phyloP scores from a whole-genome alignment of 2,329 filamentous ascomycete species.

The Gnomoniopsis sp. region DNA sequence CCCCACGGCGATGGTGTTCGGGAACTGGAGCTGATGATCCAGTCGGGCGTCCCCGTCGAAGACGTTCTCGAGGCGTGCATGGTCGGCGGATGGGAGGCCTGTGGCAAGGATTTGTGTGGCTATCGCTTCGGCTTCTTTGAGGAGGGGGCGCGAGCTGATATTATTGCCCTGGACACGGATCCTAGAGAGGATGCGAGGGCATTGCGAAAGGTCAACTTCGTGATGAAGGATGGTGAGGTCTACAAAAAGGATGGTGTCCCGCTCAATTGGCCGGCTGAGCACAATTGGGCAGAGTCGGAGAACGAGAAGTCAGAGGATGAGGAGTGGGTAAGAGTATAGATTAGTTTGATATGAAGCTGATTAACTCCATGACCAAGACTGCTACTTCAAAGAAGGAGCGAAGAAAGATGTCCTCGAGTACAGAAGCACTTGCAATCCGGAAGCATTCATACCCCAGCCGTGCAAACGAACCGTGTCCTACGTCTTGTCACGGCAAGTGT shows the following conservation, averaged over 20 bases:
- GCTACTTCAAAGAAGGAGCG: too few relatives aligned
- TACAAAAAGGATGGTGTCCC: conserved; percentile 39
- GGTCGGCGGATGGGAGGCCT: conserved; percentile 52
- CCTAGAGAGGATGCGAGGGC: conserved; percentile 36
- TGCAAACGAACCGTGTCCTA: too few relatives aligned
- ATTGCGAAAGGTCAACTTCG: conserved; percentile 47
- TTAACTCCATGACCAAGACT: too few relatives aligned
- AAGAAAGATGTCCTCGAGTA: too few relatives aligned
- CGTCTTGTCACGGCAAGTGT: too few relatives aligned
- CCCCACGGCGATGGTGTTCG: conserved; percentile 49
- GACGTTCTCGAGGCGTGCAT: conserved; percentile 49
- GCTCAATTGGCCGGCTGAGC: conserved; percentile 19
- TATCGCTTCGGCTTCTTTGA: conserved; percentile 50
- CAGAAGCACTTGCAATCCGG: too few relatives aligned
- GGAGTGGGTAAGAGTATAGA: not conserved
- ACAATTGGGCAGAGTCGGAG: conserved; percentile 5
- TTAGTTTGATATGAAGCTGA: too few relatives aligned
- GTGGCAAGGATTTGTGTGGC: conserved; percentile 49
- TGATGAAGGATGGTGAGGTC: conserved; percentile 54
- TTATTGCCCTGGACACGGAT: conserved; percentile 46
- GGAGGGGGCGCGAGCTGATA: conserved; percentile 45
- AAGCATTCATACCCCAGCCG: too few relatives aligned
- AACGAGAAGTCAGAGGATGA: conserved; percentile 15
- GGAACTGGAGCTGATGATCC: conserved; percentile 52
- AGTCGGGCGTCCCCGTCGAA: conserved; percentile 46